These are phyloP conservation scores for Prinsepia uniflora DNA, from an alignment of 306 rosid species.

Conservation along the genomic window DNA sequence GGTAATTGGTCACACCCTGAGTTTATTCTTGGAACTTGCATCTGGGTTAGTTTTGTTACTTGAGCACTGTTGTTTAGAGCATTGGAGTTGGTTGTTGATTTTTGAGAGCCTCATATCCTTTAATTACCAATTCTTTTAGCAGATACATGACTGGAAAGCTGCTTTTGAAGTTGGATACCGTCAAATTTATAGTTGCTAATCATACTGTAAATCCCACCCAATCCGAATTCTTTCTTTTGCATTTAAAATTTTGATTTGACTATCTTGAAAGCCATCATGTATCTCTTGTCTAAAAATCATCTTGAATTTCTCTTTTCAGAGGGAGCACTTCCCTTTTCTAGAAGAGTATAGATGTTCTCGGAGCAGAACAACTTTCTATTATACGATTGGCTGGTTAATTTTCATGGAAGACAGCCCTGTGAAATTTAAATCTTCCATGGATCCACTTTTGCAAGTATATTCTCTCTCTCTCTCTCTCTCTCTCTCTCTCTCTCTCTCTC, in stretches of 20 bases:
- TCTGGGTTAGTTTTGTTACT: constrained; percentile 68
- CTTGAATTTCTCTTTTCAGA: constrained; percentile 40
- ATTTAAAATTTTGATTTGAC: constrained; percentile 8
- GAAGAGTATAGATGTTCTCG: constrained; percentile 89
- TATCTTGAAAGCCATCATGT: constrained; percentile 1
- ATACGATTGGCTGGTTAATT: constrained; percentile 85
- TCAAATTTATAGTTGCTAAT: constrained; percentile 86
- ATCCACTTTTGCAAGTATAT: constrained; percentile 82
- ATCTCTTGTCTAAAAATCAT: constrained; percentile 23
- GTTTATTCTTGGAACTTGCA: constrained; percentile 95
- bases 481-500: too few species aligned
- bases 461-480: constrained; percentile 23
- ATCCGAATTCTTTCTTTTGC: constrained; percentile 5
- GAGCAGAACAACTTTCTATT: constrained; percentile 89
- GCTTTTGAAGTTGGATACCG: constrained; percentile 90
- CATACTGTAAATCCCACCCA: constrained; percentile 67
- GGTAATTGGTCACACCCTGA: constrained; percentile 92
- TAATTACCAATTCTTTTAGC: constrained; percentile 15
- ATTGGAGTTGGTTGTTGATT: constrained; percentile 23
- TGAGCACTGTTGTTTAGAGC: constrained; percentile 7
- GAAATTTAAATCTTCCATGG: constrained; percentile 95
- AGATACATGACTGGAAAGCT: constrained; percentile 98
- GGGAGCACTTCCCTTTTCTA: constrained; percentile 90
- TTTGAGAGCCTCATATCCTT: constrained; percentile 13
- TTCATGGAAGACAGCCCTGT: constrained; percentile 93